Conservation (phyloP, 805 yeast genomes). For the Candida palmyrensis region DNA sequence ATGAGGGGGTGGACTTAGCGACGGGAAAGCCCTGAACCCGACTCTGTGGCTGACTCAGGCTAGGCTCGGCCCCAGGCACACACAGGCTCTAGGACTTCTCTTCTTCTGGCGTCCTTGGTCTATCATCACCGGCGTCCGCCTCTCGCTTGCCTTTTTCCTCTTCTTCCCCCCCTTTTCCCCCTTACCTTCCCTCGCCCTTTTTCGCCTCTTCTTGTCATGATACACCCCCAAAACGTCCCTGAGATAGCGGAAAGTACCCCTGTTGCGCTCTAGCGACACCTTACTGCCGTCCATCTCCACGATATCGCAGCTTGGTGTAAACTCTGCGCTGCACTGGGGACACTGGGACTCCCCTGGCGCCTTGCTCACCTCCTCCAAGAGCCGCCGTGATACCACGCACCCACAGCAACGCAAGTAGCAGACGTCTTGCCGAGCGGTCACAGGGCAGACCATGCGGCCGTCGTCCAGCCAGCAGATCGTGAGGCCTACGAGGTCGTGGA, state of each 20-base stretch:
- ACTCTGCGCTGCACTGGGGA: conserved; percentile 25
- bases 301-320: conserved; percentile 21
- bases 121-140: too few species aligned
- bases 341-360: conserved; percentile 14
- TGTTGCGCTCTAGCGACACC: conserved; percentile 8
- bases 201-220: conserved; percentile 20
- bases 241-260: conserved; percentile 10
- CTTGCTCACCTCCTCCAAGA: conserved; percentile 14
- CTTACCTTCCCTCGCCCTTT: conserved; percentile 6
- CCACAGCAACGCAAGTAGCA: conserved; percentile 35
- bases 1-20: too few species aligned
- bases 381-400: conserved; percentile 26
- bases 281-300: conserved; percentile 21
- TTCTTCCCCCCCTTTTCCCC: background rate
- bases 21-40: too few species aligned
- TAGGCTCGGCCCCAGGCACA: background rate
- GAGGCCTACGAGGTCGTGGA: conserved; percentile 3
- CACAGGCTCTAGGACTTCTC: background rate
- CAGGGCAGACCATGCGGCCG: conserved; percentile 26
- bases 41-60: too few species aligned
- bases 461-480: conserved; percentile 1
- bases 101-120: background rate
- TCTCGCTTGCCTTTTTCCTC: conserved; percentile 2
- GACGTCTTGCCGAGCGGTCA: conserved; percentile 14
- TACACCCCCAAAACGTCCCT: conserved; percentile 10